phyloP scores from a whole-genome alignment of 2,329 filamentous ascomycete genomes.

The Colletotrichum lindemuthianum region DNA sequence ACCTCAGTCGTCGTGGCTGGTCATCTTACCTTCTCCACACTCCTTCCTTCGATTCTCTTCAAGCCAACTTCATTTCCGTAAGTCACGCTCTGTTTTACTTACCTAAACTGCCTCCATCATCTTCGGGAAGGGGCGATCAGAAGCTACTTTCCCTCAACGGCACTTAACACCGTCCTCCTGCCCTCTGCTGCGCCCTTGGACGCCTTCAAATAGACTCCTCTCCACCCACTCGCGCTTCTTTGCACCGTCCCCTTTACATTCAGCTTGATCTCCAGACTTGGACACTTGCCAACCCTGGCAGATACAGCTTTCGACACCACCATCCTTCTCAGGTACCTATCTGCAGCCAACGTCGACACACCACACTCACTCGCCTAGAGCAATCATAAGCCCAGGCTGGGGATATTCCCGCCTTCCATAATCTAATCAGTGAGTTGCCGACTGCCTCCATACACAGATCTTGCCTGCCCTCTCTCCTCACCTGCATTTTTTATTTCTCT shows the following conservation, averaged over 20 bases:
- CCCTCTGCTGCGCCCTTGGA: neutral
- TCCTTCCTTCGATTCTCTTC: too few species aligned
- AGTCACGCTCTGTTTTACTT: neutral
- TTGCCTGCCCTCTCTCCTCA: neutral
- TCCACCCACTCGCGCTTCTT: neutral
- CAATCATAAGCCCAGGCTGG: neutral
- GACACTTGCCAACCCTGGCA: conserved; percentile 8
- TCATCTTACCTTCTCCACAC: too few species aligned
- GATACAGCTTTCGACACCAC: neutral
- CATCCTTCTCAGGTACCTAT: neutral
- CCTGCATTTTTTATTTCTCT: neutral
- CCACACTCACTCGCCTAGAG: neutral
- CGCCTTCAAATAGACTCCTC: neutral
- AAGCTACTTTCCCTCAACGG: neutral
- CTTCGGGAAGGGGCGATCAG: neutral
- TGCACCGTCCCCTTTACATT: too few species aligned
- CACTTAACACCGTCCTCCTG: conserved; percentile 1
- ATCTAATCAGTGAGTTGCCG: conserved; percentile 11
- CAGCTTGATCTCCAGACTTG: neutral
- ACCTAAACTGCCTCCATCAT: neutral
- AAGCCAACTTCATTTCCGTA: neutral
- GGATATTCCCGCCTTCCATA: neutral
- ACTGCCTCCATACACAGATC: neutral
- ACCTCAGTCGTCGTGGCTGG: too few species aligned
- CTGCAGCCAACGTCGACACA: conserved; percentile 1